Base-by-base conservation (phyloP, 2,329 filamentous ascomycete species). In the Dactylellina sp. region DNA sequence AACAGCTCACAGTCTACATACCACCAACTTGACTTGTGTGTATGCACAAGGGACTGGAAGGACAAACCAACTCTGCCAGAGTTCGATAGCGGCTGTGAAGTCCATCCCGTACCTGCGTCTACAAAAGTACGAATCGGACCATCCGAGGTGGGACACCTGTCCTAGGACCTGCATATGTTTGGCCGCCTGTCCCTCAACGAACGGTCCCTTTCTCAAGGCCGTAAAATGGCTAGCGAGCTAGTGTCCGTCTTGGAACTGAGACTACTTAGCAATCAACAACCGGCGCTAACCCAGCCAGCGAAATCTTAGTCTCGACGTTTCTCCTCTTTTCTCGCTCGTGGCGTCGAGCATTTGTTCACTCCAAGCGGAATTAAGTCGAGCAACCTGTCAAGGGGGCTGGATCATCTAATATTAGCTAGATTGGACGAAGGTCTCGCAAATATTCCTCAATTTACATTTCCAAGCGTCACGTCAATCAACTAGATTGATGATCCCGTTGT, bases 181-280 rank as follows among this genome's bases (percentile, higher is more conserved):
- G 28, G 57, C 46, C 59, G 66, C 50, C 63, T 71, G 66, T 42
- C 55, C 63, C 63, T 60, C 46, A 52, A 24, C 53, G 53, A 56
- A 63, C 66, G 66, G 66, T 59, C 64, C 42, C 50, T 49, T 42
- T 42, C 22, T 25, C 25, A 12, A 16, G 32, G 40, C 24, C 24
- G 20, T 32, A 63, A n/a, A 42, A 46, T 49, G 50, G 61, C 52
- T 40, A 50, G 46, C 37, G 28, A 39, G 32, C 32, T 32, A 28
- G 37, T 40, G 25, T 44, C 50, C 52, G 59, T 57, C 44, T 44
- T 63, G 25, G 22, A 63, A 42, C 66, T 63, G 66, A 64, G 59
- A 64, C 57, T 63, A 22, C 44, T 47, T 50, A 59, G 59, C 66
- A 71, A 71, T 71, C 66, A 55, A 71, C 18, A 52, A 44, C 18